A percentile compares a stretch with the other conserved stretches of the same genome.
phyloP scores from a whole-genome alignment of 345 rosid genomes.

The Lumnitzera littorea region DNA sequence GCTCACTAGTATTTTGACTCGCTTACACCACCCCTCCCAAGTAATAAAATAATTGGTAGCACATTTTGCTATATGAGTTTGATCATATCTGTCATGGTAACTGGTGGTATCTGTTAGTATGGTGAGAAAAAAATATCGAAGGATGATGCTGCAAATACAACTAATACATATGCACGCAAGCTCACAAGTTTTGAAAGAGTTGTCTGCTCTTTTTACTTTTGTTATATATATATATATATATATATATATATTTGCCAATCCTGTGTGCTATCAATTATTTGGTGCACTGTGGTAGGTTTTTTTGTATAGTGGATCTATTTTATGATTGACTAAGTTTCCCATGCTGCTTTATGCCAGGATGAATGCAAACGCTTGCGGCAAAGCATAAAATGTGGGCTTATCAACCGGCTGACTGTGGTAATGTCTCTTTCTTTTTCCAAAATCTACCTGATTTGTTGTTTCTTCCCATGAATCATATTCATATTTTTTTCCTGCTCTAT shows the following conservation, averaged over 20 bases:
- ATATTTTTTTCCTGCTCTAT: constrained; percentile 11
- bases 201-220: background rate
- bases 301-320: background rate
- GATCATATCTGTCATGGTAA: no score
- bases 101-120: no score
- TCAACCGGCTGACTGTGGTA: constrained; percentile 89
- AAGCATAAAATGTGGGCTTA: constrained; percentile 94
- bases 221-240: background rate
- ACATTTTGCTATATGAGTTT: no score
- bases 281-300: background rate
- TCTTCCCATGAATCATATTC: background rate
- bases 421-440: constrained; percentile 7
- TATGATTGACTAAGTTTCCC: constrained; percentile 4
- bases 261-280: no score
- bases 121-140: no score
- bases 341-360: constrained; percentile 47
- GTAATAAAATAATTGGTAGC: no score
- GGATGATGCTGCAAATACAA: no score
- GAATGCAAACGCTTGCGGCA: constrained; percentile 98
- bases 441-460: background rate
- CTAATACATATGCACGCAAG: no score
- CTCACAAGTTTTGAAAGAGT: background rate
- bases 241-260: background rate
- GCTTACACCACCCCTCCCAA: no score
- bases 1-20: no score